Base-by-base conservation (phyloP, 805 yeast genomes). In the Kurtzmaniella cleridarum region DNA sequence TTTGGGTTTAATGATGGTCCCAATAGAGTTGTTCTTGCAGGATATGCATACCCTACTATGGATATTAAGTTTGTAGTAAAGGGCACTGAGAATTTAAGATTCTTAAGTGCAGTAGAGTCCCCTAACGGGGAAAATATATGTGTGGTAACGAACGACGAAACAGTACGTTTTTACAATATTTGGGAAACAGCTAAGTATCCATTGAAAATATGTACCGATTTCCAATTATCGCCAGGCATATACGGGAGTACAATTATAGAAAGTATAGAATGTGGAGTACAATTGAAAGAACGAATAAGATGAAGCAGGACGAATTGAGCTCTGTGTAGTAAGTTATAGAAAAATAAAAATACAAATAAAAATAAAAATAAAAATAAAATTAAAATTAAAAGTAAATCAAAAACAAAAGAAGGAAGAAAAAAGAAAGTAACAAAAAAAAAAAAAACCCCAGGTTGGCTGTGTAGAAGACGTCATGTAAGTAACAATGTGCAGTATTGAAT, bases 61-160 rank as follows among this genome's bases (percentile, higher is more conserved):
- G 56, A 59, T 10, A 57, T 71, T 2, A 46, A 73, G 20, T 51
- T 69, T 1, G 72, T 73, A 42, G 81, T 81, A 1, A 71, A 69
- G 15, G 71, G 81, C 0, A 55, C 71, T 0, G 54, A 71, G 2
- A 71, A 75, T 39, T 53, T 79, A 20, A 67, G 96, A 46, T 79
- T 81, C 0, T 55, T 88, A 28, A 75, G 85, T 42, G 80, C 93
- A 1, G 79, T 75, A 2, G 42, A 71, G 6, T 81, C 95, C 0
- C 88, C 89, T 6, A 83, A 81, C 51, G 69, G 64, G 13, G 63
- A 70, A 10, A 66, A 79, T 1, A 62, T 89, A 0, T 83, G 91
- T 42, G 78, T 84, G 1, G 90, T 93, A 0, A 70, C 87, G 0
- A 85, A 80, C 53, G 95, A 88, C 57, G 82, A 80, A 44, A 81